phyloP scores from a whole-genome alignment of 192 early-diverging fungal species.

The Mortierella hygrophila region DNA sequence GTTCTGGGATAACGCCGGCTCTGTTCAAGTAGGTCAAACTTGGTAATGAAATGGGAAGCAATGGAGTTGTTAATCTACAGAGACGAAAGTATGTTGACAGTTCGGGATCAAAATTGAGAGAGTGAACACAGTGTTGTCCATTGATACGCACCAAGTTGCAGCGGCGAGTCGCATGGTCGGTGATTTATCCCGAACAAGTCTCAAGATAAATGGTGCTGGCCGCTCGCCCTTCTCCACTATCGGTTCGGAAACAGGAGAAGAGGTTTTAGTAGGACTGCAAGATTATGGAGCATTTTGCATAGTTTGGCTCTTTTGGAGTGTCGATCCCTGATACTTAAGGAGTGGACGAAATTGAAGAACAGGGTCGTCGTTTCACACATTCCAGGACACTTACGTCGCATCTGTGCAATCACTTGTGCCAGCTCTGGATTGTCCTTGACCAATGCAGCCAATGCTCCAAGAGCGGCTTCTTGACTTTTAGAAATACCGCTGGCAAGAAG shows the following conservation, averaged over 20 bases:
- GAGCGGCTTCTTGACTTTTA: conserved; percentile 82
- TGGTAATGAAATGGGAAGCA: not conserved
- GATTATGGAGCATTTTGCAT: not conserved
- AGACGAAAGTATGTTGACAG: too few relatives aligned
- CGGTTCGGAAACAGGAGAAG: not conserved
- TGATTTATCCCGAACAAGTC: conserved; percentile 74
- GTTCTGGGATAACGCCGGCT: conserved; percentile 67
- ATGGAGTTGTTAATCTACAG: not conserved
- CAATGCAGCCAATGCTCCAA: conserved; percentile 80
- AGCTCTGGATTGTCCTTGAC: conserved; percentile 71
- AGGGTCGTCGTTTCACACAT: not conserved
- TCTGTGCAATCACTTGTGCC: conserved; percentile 63
- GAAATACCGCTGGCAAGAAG: conserved; percentile 66
- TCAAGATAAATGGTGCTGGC: conserved; percentile 69
- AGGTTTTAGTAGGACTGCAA: not conserved
- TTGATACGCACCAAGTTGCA: conserved; percentile 67
- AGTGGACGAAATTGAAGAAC: not conserved
- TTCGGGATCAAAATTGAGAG: not conserved
- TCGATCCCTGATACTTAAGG: not conserved
- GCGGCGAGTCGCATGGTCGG: conserved; percentile 78
- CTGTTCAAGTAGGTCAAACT: conserved; percentile 78
- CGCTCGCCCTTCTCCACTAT: conserved; percentile 58
- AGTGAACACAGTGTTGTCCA: not conserved
- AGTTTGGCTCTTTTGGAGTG: not conserved
- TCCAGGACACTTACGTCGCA: conserved; percentile 52